These are phyloP conservation scores for Alternaria consortialis DNA, from an alignment of 2,329 filamentous ascomycete species.

Conservation along the genomic window DNA sequence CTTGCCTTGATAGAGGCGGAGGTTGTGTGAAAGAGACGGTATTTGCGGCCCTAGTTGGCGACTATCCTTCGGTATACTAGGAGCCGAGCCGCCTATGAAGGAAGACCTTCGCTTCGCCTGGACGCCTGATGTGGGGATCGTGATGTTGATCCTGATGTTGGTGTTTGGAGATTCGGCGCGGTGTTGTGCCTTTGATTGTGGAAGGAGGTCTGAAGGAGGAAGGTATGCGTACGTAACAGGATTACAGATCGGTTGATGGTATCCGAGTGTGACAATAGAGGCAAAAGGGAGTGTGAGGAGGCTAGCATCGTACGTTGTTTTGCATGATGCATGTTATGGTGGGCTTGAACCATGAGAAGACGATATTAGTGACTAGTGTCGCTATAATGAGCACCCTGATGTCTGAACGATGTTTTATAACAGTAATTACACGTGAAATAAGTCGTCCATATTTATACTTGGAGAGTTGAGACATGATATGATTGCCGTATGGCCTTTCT, in stretches of 20 bases:
- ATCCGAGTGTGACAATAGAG: not conserved
- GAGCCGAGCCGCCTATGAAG: constrained; percentile 2
- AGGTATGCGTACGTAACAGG: not conserved
- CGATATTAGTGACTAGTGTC: not conserved
- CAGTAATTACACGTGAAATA: not conserved
- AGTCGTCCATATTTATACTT: not conserved
- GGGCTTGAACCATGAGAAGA: not conserved
- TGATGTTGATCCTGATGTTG: not conserved
- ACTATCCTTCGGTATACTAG: not conserved
- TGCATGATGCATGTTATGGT: not conserved
- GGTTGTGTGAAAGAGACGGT: not conserved
- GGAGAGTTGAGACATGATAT: not conserved
- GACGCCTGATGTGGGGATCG: constrained; percentile 1
- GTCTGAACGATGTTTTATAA: not conserved
- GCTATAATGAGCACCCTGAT: not conserved
- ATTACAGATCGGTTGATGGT: not conserved
- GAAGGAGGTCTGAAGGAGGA: not conserved
- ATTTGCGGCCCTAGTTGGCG: not conserved
- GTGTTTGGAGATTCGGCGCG: not conserved
- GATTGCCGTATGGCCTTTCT: not conserved
- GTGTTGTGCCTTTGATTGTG: not conserved
- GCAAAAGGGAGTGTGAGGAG: not conserved
- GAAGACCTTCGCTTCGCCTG: constrained; percentile 10
- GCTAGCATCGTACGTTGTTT: not conserved
- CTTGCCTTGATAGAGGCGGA: constrained; percentile 7